Conservation (phyloP, 1,284 basidiomycete species). For the Porogramme epimiltina region DNA sequence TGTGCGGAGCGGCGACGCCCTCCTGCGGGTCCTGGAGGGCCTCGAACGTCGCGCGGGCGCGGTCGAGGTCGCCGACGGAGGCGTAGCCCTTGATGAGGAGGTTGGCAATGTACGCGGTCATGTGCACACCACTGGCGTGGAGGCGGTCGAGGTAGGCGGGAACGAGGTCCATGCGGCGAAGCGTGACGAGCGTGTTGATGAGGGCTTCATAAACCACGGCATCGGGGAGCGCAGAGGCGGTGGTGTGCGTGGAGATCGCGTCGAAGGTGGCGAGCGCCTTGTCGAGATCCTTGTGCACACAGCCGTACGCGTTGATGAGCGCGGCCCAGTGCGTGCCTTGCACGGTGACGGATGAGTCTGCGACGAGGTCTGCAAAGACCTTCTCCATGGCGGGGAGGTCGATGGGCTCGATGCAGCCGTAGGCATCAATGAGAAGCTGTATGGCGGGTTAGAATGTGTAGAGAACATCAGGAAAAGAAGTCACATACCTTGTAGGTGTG, state of each 20-base stretch:
- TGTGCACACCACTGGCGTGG: conserved; percentile 65
- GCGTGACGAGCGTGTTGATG: conserved; percentile 84
- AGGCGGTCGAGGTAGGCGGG: conserved; percentile 72
- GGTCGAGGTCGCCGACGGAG: conserved; percentile 67
- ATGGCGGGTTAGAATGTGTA: conserved; percentile 22
- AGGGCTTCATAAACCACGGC: conserved; percentile 91
- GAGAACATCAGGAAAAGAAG: background rate
- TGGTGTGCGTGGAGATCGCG: conserved; percentile 61
- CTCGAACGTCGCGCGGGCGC: conserved; percentile 83
- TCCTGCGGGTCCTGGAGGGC: conserved; percentile 82
- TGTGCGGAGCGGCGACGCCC: conserved; percentile 88
- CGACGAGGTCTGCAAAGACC: conserved; percentile 65
- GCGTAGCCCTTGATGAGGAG: conserved; percentile 90
- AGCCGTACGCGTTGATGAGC: conserved; percentile 90
- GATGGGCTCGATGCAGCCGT: conserved; percentile 85
- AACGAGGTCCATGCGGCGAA: conserved; percentile 81
- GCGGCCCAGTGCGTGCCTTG: conserved; percentile 92
- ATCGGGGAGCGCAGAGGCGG: conserved; percentile 59
- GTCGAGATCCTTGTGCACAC: conserved; percentile 76
- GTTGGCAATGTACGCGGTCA: conserved; percentile 97
- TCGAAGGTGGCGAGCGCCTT: conserved; percentile 83
- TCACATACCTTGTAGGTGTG: conserved; percentile 89
- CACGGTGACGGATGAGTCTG: conserved; percentile 56
- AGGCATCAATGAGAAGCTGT: conserved; percentile 88
- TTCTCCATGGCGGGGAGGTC: conserved; percentile 77